Base-by-base conservation (phyloP, 768 basidiomycete species). In the Rhizopogon salebrosus region DNA sequence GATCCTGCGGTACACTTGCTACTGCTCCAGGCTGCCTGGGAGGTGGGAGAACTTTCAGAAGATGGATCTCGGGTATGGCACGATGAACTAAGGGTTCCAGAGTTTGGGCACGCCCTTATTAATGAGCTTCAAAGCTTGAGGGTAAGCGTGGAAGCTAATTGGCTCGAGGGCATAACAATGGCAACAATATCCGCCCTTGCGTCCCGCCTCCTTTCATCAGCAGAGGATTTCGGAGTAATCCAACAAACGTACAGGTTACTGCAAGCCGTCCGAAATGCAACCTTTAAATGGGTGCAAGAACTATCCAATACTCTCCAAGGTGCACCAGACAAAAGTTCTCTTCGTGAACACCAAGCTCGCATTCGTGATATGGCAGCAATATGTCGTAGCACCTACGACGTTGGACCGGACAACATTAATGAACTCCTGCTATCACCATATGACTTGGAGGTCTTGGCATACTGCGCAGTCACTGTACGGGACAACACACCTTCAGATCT, bases 21-120 rank as follows among this genome's bases (percentile, higher is more conserved):
- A 10, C 27, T 79, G 11, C 60, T 56, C 11, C 78, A 78, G 49
- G 66, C 76, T 20, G 67, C 68, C 1, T 71, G 67, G 58, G 74
- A 78, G 52, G 59, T 72, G 3, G 74, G 74, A 41, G 60, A 54
- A 4, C 23, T 59, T 3, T 60, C 53, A 3, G 52, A 54, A 3
- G 54, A 36, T 11, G 58, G 56, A 10, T 35, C 40, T 23, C 40
- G 64, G 27, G 64, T 63, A 34, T 76, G 72, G 70, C 77, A 79
- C 57, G 29, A 49, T 2, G 70, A 74, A 22, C 64, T 76, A 14
- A 31, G 38, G 4, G 6, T 60, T 23, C 18, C 56, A 18, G 43
- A 58, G 18, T 79, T 78, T 41, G 63, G 71, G n/a, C 4, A 16
- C 6, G 54, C 57, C 6, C 56, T 77, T 10, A 52, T 77, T 16